Conservation (phyloP, 169 alveolate species). For the Eimeria acervulina region DNA sequence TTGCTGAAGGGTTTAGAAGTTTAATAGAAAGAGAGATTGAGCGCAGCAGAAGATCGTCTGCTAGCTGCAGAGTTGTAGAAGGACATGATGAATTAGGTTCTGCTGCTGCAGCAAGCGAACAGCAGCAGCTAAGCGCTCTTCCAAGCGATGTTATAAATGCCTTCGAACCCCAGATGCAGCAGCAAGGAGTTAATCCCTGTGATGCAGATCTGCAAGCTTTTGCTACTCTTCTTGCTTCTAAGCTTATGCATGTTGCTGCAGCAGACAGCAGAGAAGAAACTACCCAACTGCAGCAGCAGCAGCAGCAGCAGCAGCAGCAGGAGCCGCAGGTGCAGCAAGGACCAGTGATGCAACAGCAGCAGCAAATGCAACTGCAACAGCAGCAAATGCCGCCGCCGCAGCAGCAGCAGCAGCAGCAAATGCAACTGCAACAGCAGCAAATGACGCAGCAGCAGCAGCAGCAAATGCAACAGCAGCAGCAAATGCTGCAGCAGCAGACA, state of each 20-base stretch:
- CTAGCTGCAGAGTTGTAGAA: neutral
- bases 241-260: neutral
- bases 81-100: neutral
- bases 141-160: neutral
- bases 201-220: constrained; percentile 43
- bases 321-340: too few relatives aligned
- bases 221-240: neutral
- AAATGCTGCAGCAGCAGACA: too few relatives aligned
- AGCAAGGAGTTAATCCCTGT: neutral
- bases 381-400: too few relatives aligned
- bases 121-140: neutral
- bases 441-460: too few relatives aligned
- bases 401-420: too few relatives aligned
- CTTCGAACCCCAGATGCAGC: neutral
- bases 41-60: neutral
- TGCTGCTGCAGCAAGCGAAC: neutral
- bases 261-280: neutral
- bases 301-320: neutral
- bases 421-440: too few relatives aligned
- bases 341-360: too few relatives aligned
- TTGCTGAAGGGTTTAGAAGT: constrained; percentile 7
- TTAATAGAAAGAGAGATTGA: neutral
- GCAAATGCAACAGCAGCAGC: too few relatives aligned
- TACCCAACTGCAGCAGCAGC: neutral
- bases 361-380: too few relatives aligned